These are phyloP conservation scores for Thermothielavioides terrestris DNA, from an alignment of 495 filamentous ascomycete genomes.

Conservation along the genomic window DNA sequence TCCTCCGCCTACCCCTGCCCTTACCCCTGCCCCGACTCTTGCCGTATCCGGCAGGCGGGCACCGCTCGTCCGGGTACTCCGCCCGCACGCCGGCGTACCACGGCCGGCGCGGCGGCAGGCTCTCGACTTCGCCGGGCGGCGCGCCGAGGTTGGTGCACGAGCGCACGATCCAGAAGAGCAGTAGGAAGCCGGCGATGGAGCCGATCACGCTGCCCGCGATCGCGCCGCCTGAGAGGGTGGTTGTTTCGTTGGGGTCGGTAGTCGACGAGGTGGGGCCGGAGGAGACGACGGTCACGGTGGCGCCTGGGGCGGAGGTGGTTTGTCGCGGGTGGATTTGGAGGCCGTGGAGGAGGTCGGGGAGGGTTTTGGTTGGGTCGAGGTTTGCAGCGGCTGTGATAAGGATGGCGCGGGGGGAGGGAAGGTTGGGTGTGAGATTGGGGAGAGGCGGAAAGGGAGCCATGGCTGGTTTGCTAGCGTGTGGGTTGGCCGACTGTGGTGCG, in stretches of 20 bases:
- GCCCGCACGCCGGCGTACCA: constrained; percentile 24
- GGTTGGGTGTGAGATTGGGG: neutral
- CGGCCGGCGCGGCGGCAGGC: constrained; percentile 9
- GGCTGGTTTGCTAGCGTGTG: neutral
- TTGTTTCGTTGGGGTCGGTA: constrained; percentile 8
- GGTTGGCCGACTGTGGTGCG: neutral
- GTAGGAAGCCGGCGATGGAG: constrained; percentile 45
- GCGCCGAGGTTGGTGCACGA: constrained; percentile 33
- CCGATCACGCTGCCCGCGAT: constrained; percentile 57
- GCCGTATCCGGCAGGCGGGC: neutral
- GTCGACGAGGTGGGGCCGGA: neutral
- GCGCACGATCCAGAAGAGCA: constrained; percentile 46
- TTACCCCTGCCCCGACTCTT: neutral
- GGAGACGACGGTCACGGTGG: constrained; percentile 13
- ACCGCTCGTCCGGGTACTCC: constrained; percentile 7
- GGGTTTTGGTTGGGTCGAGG: constrained; percentile 1
- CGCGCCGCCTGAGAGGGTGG: constrained; percentile 43
- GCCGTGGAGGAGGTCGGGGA: neutral
- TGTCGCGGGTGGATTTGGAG: constrained; percentile 10
- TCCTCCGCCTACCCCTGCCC: neutral
- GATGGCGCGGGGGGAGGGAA: neutral
- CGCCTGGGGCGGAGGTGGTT: neutral
- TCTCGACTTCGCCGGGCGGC: constrained; percentile 17
- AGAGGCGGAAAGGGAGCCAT: neutral
- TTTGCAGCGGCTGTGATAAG: neutral